Base-by-base conservation (phyloP, 2,329 filamentous ascomycete genomes). In the Penicillium sp. region DNA sequence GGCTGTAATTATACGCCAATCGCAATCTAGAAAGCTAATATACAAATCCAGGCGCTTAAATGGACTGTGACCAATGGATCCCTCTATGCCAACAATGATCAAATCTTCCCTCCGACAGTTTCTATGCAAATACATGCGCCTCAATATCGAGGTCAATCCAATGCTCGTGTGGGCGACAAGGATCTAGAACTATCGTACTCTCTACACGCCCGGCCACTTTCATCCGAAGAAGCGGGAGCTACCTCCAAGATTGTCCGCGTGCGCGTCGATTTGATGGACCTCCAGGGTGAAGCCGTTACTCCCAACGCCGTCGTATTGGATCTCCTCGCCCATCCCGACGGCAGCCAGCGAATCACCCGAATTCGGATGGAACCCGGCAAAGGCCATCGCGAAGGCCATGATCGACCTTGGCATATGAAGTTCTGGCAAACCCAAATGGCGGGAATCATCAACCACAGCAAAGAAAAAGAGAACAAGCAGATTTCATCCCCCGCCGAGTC, bases 221-320 rank as follows among this genome's bases (percentile, higher is more conserved):
- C 68, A 1, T 58, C 63, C 8, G 62, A 65, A 2, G 60, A 68
- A 3, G 64, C 60, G 9, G 67, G 60, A 10, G 24, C 44, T 5
- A 51, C 42, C 2, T 53, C 54, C 2, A 56, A 61, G 0, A 65
- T 70, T 17, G 66, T 71, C 38, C 67, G 65, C 8, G 63, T 75
- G 8, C 68, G 64, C 12, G 38, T 76, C 17, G 64, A 67, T 17
- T 56, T 75, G 0, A 59, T 72, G 33, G 69, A 74, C 51, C 57
- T 63, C 17, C 62, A 69, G n/a, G 71, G 72, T 30, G 62, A 65
- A 1, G 61, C 68, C 1, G 71, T 73, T 13, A 73, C 70, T 13
- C 66, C 70, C 2, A 64, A 75, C 40, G 64, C 70, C 5, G 67
- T 78, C 8, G 61, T 69, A 0, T 56, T 80, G 24, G 68, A 73